A percentile compares a stretch with the other conserved stretches of the same genome.
Conservation (phyloP, 73 alveolate genomes). For the Symbiodinium natans region DNA sequence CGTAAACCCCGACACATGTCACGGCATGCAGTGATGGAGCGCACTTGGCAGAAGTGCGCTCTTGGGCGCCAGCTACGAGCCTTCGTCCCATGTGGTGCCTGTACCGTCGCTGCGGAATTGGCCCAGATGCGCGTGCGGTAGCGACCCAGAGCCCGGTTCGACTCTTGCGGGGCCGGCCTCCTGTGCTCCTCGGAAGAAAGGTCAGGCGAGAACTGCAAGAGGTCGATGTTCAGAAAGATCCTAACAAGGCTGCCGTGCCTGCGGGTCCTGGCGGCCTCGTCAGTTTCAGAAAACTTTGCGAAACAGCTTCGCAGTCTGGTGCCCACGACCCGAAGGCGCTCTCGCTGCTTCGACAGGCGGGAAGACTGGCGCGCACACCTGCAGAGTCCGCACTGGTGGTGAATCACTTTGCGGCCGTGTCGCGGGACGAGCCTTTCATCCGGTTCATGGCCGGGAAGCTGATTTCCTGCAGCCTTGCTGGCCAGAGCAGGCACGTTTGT, state of each 20-base stretch:
- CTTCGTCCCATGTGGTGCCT: too few species aligned
- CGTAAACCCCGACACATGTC: too few species aligned
- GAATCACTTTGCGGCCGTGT: not conserved
- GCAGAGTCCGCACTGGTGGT: slow-evolving; percentile 19
- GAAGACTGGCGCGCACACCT: not conserved
- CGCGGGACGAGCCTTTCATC: slow-evolving; percentile 38
- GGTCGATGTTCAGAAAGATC: not conserved
- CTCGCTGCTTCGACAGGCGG: slow-evolving; percentile 56
- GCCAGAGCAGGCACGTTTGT: not conserved
- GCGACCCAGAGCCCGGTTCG: not conserved
- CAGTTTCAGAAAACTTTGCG: not conserved
- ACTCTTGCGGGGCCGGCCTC: not conserved
- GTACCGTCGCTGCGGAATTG: too few species aligned
- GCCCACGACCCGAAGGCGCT: not conserved
- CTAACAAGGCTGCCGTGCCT: not conserved
- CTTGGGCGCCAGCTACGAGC: too few species aligned
- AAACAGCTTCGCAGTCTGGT: not conserved
- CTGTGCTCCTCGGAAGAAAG: not conserved
- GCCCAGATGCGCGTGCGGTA: not conserved
- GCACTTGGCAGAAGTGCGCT: too few species aligned
- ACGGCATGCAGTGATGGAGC: too few species aligned
- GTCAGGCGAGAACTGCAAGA: not conserved
- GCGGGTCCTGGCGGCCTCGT: not conserved
- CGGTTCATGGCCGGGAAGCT: slow-evolving; percentile 26
- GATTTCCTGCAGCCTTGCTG: not conserved